A percentile compares a stretch with the other conserved stretches of the same genome.
phyloP scores from a whole-genome alignment of 495 filamentous ascomycete species.

The Achaetomiella virescens region DNA sequence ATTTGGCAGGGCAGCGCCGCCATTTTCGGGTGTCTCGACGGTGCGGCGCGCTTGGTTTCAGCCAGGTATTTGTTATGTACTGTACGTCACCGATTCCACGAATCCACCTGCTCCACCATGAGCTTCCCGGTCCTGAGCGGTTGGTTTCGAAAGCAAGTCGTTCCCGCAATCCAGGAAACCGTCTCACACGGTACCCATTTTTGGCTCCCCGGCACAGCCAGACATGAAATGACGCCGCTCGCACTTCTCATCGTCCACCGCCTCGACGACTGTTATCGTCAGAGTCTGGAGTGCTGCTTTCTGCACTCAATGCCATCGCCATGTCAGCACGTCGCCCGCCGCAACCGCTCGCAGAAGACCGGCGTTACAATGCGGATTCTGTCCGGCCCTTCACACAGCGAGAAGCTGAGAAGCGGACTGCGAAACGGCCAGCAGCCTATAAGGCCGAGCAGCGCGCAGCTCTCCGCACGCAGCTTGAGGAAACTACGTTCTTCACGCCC shows the following conservation, averaged over 20 bases:
- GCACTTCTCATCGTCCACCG: background rate
- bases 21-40: no score
- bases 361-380: conserved; percentile 11
- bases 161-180: conserved; percentile 1
- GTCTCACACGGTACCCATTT: background rate
- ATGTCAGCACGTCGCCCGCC: conserved; percentile 10
- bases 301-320: conserved; percentile 4
- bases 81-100: no score
- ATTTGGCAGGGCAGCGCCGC: no score
- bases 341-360: conserved; percentile 1
- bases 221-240: conserved; percentile 4
- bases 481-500: conserved; percentile 7
- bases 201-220: conserved; percentile 2
- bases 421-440: background rate
- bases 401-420: background rate
- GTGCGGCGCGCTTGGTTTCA: no score
- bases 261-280: background rate
- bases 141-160: background rate
- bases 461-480: conserved; percentile 1
- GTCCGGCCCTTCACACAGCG: conserved; percentile 14
- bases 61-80: no score
- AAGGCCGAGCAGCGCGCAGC: conserved; percentile 6
- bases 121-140: background rate
- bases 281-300: background rate
- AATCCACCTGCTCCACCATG: background rate